Evolutionary conservation across 148 eudicot species (phyloP).

Genomic region (Chenopodium suecicum): DNA sequence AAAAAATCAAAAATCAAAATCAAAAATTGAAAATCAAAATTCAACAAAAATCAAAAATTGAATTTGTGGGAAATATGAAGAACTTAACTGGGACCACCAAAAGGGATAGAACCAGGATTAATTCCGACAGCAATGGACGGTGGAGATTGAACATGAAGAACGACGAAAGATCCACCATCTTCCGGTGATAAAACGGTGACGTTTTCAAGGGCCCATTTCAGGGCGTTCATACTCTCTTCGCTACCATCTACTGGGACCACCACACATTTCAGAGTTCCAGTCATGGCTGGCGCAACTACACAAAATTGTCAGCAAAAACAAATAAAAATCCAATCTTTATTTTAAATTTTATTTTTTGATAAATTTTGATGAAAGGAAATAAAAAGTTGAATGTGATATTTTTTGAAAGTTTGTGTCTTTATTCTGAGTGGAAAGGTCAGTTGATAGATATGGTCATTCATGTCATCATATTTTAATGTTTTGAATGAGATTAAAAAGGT

Average conservation of each 20-base stretch:
- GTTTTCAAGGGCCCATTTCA: conserved; percentile 70
- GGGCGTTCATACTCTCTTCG: conserved; percentile 78
- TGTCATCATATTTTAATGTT: not conserved
- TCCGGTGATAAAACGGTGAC: conserved; percentile 47
- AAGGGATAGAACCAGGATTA: conserved; percentile 78
- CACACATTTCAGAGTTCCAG: conserved; percentile 42
- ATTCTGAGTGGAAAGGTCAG: not conserved
- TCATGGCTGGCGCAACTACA: conserved; percentile 4
- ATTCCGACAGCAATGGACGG: conserved; percentile 72
- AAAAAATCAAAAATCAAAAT: not conserved
- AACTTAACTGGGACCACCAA: conserved; percentile 83
- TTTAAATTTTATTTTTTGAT: no score
- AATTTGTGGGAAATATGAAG: not conserved
- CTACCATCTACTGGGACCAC: conserved; percentile 87
- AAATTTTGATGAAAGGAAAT: no score
- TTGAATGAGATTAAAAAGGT: not conserved
- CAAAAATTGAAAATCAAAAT: not conserved
- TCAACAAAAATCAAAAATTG: not conserved
- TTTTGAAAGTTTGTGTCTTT: not conserved
- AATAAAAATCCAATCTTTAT: no score
- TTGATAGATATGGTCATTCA: not conserved
- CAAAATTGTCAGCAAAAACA: not conserved
- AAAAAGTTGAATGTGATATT: no score
- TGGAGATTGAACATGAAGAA: conserved; percentile 75
- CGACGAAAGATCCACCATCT: conserved; percentile 42